Conservation (phyloP, 441 rosid species). For the Erodium trifolium region DNA sequence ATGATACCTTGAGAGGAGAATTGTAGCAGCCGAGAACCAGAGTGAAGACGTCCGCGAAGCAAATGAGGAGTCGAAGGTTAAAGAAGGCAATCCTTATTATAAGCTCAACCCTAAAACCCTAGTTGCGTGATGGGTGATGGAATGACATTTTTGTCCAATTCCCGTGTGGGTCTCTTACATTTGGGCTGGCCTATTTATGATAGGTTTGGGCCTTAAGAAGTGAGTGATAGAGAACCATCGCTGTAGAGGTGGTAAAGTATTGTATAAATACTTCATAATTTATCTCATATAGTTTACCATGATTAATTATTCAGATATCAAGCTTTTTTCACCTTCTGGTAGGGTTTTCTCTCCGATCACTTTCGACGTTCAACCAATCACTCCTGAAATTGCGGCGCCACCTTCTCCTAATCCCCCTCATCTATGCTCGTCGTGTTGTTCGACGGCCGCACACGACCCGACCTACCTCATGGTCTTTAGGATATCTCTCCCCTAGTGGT, state of each 20-base stretch:
- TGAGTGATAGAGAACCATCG: background rate
- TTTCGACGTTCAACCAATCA: no score
- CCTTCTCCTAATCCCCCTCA: no score
- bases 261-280: no score
- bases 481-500: no score
- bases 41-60: slow-evolving; percentile 2
- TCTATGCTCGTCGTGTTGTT: no score
- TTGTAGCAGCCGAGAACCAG: background rate
- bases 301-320: no score
- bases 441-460: no score
- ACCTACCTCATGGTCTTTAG: no score
- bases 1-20: background rate
- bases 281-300: no score
- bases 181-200: background rate
- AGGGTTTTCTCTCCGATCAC: no score
- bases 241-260: background rate
- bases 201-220: background rate
- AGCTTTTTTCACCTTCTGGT: no score
- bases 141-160: background rate
- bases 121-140: background rate
- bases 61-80: background rate
- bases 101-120: background rate
- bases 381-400: no score
- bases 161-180: background rate
- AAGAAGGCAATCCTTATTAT: background rate